Percentiles rank a stretch among this genome's conserved stretches.
Conservation (phyloP, 1,139 yeast genomes). For the Kazachstania sp. region DNA sequence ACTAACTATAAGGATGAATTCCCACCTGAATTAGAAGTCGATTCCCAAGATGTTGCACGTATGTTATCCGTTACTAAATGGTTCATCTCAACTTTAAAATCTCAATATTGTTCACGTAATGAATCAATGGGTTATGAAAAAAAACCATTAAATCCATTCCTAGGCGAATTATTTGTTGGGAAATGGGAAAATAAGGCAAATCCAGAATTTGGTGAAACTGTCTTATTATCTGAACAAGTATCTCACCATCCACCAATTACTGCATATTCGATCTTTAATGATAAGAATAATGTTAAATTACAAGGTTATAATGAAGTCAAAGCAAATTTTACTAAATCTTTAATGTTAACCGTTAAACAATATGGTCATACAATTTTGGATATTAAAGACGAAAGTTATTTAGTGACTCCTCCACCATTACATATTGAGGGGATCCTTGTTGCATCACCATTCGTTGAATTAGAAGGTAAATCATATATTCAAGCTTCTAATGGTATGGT, state of each 20-base stretch:
- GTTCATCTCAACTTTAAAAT: slow-evolving; percentile 85
- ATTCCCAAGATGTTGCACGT: slow-evolving; percentile 35
- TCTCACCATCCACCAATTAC: slow-evolving; percentile 95
- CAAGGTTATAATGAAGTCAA: slow-evolving; percentile 88
- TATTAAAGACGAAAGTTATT: slow-evolving; percentile 58
- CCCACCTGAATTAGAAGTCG: slow-evolving; percentile 33
- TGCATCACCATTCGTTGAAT: slow-evolving; percentile 84
- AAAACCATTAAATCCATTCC: slow-evolving; percentile 90
- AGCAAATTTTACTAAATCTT: slow-evolving; percentile 67
- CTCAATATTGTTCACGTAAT: slow-evolving; percentile 88
- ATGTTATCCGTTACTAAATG: slow-evolving; percentile 78
- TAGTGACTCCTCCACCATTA: slow-evolving; percentile 81
- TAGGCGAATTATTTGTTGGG: slow-evolving; percentile 89
- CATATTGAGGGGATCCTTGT: slow-evolving; percentile 89
- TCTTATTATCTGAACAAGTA: slow-evolving; percentile 79
- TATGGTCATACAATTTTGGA: slow-evolving; percentile 79
- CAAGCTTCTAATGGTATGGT: slow-evolving; percentile 73
- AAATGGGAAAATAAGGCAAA: slow-evolving; percentile 56
- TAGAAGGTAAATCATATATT: slow-evolving; percentile 77
- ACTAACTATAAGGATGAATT: slow-evolving; percentile 29
- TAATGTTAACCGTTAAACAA: slow-evolving; percentile 67
- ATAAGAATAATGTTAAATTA: slow-evolving; percentile 54
- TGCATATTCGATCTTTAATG: slow-evolving; percentile 72
- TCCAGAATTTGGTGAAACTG: slow-evolving; percentile 57
- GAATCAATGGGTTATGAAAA: slow-evolving; percentile 89